Conservation (phyloP, 2,329 filamentous ascomycete genomes). For the Capronia epimyces region DNA sequence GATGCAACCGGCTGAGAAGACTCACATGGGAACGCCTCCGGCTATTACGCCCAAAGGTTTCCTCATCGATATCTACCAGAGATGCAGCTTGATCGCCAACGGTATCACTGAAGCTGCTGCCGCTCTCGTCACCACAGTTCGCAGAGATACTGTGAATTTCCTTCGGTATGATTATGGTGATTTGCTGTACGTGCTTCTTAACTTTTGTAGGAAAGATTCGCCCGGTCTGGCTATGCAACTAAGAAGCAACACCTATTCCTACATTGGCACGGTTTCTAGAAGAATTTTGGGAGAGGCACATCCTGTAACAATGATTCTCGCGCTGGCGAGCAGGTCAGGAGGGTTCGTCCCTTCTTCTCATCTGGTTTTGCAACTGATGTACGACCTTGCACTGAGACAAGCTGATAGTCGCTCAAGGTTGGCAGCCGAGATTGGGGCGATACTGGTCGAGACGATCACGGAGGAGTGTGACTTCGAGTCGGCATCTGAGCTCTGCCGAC, state of each 20-base stretch:
- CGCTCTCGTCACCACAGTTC: not conserved
- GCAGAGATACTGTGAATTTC: not conserved
- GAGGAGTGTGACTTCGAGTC: not conserved
- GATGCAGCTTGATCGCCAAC: too few species aligned
- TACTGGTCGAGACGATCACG: not conserved
- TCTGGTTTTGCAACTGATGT: conserved; percentile 1
- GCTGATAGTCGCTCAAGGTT: not conserved
- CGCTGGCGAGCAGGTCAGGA: not conserved
- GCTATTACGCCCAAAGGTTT: not conserved
- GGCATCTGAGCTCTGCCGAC: not conserved
- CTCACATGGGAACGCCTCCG: not conserved
- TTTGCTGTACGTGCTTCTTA: not conserved
- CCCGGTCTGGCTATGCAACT: not conserved
- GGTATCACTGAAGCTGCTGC: too few species aligned
- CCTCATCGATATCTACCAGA: not conserved
- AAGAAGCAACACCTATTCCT: not conserved
- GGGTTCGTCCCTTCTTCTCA: not conserved
- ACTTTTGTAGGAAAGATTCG: not conserved
- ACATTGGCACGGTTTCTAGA: conserved; percentile 1
- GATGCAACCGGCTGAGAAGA: not conserved
- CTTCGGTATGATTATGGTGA: not conserved
- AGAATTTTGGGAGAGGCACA: conserved; percentile 3
- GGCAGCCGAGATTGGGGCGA: not conserved
- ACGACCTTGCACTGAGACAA: conserved; percentile 1
- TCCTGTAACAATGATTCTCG: conserved; percentile 8